These are phyloP conservation scores for Trichoderma polysporum DNA, from an alignment of 2,329 filamentous ascomycete species.

Conservation along the genomic window DNA sequence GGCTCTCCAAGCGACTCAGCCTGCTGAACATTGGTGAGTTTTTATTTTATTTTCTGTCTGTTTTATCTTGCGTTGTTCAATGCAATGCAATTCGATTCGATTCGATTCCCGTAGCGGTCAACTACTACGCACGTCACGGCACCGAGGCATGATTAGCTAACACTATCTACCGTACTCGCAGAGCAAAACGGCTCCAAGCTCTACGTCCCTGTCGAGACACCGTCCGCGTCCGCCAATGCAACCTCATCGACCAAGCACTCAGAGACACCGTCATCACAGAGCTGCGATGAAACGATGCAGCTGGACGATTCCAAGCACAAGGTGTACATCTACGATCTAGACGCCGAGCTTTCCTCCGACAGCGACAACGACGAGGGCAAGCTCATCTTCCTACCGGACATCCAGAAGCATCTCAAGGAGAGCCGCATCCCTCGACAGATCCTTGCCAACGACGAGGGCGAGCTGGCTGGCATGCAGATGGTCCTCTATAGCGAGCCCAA, in stretches of 20 bases:
- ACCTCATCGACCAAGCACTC: constrained; percentile 4
- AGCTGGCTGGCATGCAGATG: constrained; percentile 65
- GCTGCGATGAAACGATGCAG: constrained; percentile 67
- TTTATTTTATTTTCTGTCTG: not conserved
- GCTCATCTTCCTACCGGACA: constrained; percentile 79
- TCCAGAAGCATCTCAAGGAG: constrained; percentile 74
- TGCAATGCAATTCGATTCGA: not conserved
- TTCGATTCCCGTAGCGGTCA: not conserved
- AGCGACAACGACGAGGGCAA: constrained; percentile 50
- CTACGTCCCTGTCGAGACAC: constrained; percentile 63
- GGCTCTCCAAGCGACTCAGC: constrained; percentile 81
- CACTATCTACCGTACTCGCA: constrained; percentile 32
- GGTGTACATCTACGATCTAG: constrained; percentile 88
- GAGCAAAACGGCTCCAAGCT: constrained; percentile 63
- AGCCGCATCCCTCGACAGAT: constrained; percentile 69
- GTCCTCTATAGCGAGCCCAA: constrained; percentile 81
- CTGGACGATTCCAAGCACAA: constrained; percentile 84
- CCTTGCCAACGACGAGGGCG: constrained; percentile 55
- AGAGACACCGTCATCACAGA: constrained; percentile 22
- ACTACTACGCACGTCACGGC: not conserved
- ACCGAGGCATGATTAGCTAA: constrained; percentile 18
- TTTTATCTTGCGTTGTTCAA: not conserved
- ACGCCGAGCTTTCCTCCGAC: constrained; percentile 72
- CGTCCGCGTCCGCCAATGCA: constrained; percentile 31
- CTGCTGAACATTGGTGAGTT: constrained; percentile 73